These are phyloP conservation scores for Podila epigama DNA, from an alignment of 192 early-diverging fungal species.

Conservation along the genomic window DNA sequence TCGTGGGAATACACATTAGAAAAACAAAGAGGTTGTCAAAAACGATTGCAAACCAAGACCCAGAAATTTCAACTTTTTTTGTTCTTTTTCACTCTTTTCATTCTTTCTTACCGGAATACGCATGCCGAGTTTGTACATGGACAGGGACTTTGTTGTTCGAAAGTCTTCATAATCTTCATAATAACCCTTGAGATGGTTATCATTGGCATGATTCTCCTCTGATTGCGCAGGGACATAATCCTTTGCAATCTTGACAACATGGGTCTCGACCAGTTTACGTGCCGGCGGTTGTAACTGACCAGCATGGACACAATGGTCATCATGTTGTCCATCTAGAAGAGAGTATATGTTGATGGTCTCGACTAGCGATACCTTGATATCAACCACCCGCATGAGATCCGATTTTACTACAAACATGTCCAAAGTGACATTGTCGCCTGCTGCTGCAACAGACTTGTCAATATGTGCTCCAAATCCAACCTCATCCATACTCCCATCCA, in stretches of 20 bases:
- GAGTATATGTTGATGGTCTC: constrained; percentile 37
- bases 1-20: background rate
- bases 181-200: constrained; percentile 43
- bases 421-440: constrained; percentile 28
- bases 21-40: no score
- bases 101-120: constrained; percentile 39
- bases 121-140: constrained; percentile 44
- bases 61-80: no score
- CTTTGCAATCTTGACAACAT: constrained; percentile 42
- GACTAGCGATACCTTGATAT: constrained; percentile 43
- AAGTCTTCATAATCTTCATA: constrained; percentile 45
- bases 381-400: constrained; percentile 41
- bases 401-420: constrained; percentile 49
- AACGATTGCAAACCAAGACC: no score
- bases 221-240: constrained; percentile 42
- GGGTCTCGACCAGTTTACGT: constrained; percentile 23
- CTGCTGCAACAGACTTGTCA: constrained; percentile 42
- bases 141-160: constrained; percentile 32
- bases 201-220: constrained; percentile 42
- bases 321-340: constrained; percentile 6
- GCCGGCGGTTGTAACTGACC: background rate
- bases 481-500: constrained; percentile 26
- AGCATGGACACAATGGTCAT: background rate
- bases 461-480: constrained; percentile 45
- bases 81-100: no score